Evolutionary conservation across 2,329 filamentous ascomycete genomes (phyloP), one percentile per base, ranked within the genome.

Genomic region (Ceratocystiopsis minuta): DNA sequence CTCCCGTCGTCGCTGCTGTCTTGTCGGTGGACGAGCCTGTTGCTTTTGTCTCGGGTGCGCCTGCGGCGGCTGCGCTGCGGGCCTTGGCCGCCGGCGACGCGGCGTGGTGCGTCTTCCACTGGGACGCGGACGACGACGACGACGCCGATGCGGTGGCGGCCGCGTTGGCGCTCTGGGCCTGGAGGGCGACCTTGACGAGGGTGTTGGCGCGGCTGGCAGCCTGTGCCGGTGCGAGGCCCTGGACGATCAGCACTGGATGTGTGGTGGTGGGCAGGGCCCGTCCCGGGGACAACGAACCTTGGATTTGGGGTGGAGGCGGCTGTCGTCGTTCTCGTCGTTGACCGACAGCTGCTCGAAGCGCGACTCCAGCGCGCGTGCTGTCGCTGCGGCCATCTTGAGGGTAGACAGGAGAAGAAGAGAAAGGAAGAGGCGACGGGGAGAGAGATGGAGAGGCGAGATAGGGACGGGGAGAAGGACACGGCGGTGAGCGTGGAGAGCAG

Each of bases 291-390:
- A 16, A 42, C 46, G 44, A 66, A 88, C 86, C 76, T 93, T 93
- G 47, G 74, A 60, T 62, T 92, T 93, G 50, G 74, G 67, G 57
- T 81, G 78, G 20, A 57, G 49, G 48, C 68, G 68, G 43, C 62
- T 61, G 47, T 62, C 65, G 48, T 73, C 67, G 55, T 88, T 92
- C 61, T 94, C 87, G 55, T 95, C 87, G 52, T 82, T 80, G 48
- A 95, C 83, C 16, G 82, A 80, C 63, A 95, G 74, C 60, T 78
- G 79, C 75, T 94, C 86, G 55, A 96, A 84, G 53, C 83, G 82
- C 61, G 81, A 68, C 64, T 95, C 88, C 38, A 96, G 68, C 40
- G 75, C 24, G 24, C 24, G 24, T 28, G 24, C 24, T 28, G 24
- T 28, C 45, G 81, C 73, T 49, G 87, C 37, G 16, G 41, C 75